phyloP scores from a whole-genome alignment of 2,329 filamentous ascomycete genomes.

The Fusarium globosum region DNA sequence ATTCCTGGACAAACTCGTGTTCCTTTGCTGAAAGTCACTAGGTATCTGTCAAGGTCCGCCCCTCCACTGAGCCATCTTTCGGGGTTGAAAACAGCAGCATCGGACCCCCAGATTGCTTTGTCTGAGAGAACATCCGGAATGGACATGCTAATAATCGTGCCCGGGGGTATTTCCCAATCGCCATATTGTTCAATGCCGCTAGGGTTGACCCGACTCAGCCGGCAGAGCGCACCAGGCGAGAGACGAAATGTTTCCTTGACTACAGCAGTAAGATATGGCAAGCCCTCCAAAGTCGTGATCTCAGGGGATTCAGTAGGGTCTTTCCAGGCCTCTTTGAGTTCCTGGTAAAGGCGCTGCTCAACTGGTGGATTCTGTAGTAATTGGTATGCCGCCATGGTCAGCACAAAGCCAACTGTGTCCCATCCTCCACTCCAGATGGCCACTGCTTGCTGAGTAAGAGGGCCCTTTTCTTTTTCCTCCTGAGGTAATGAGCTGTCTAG shows the following conservation, averaged over 20 bases:
- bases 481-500: background rate
- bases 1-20: constrained; percentile 6
- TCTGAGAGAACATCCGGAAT: background rate
- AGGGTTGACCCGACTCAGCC: background rate
- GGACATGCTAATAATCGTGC: constrained; percentile 11
- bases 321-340: background rate
- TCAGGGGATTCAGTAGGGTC: background rate
- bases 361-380: background rate
- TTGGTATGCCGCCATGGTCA: constrained; percentile 1
- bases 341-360: background rate
- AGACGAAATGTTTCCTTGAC: background rate
- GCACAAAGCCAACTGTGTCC: constrained; percentile 1
- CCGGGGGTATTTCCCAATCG: background rate
- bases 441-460: constrained; percentile 5
- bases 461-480: background rate
- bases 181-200: background rate
- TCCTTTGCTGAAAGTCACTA: constrained; percentile 9
- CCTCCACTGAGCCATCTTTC: background rate
- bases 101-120: background rate
- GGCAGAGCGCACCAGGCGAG: background rate
- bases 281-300: background rate
- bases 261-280: background rate
- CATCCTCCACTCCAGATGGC: constrained; percentile 9
- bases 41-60: background rate
- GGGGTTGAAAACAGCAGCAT: background rate